Base-by-base conservation (phyloP, 495 filamentous ascomycete species). In the Pseudevernia furfuracea region DNA sequence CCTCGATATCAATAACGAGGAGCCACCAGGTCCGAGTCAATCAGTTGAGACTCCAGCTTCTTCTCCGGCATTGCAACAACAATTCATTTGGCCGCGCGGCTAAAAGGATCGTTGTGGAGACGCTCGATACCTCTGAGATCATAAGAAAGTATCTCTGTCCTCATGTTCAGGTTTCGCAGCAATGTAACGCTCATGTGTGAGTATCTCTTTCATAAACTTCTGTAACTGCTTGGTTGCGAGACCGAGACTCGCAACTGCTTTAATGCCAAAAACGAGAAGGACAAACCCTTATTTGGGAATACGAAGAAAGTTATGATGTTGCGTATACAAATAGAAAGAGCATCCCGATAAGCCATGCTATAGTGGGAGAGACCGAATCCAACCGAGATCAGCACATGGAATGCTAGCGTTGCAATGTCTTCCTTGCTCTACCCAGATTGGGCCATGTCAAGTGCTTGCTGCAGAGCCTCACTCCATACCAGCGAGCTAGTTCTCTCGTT, bases 311-410 rank as follows among this genome's bases (percentile, higher is more conserved):
- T 43, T n/a, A 77, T 39, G 21, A 76, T 67, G 53, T 70, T 71
- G 37, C 70, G 65, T 1, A 71, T 58, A n/a, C 70, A 66, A 38
- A 77, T 32, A 3, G 68, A 59, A 53, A 77, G 69, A 14, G 72
- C 73, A n/a, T 74, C 72, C 58, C 74, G 71, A 39, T 79, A 79
- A 4, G 73, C 67, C 44, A 69, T 67, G 36, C 59, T 62, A 12
- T 65, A 38, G 52, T 73, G 68, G 4, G 69, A 62, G 55, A 74
- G 67, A 25, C 72, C 72, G 65, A 76, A 79, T 19, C 73, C 76
- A 21, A 76, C 73, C 58, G 61, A 55, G 4, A 74, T 75, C 23
- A 80, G 69, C 4, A 79, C 77, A 63, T 80, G 77, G 66, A 79
- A 74, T 25, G 78, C 74, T 70, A 60, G 63, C 57, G 56, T 72